These are phyloP conservation scores for Leccinum truebloodii DNA, from an alignment of 768 basidiomycete genomes.

Conservation along the genomic window DNA sequence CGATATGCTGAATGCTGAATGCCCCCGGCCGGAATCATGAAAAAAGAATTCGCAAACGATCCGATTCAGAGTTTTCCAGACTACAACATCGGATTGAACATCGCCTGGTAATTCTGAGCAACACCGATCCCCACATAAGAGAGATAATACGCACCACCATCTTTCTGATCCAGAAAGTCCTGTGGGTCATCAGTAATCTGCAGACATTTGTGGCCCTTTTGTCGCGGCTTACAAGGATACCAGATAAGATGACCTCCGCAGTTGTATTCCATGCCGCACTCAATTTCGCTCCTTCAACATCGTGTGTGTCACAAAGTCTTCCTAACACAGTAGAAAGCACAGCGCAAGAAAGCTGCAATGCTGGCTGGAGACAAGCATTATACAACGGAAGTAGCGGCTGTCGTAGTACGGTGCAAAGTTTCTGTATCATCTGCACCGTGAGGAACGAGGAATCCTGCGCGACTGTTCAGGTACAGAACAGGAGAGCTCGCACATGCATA, in stretches of 20 bases:
- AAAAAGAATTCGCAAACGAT: conserved; percentile 42
- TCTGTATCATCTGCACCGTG: conserved; percentile 38
- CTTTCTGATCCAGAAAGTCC: conserved; percentile 27
- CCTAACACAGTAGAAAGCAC: conserved; percentile 43
- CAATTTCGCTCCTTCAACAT: conserved; percentile 20
- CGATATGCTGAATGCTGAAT: conserved; percentile 23
- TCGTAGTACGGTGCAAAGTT: conserved; percentile 43
- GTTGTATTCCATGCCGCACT: conserved; percentile 46
- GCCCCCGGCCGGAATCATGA: conserved; percentile 17
- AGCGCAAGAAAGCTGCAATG: conserved; percentile 43
- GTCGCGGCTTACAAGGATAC: conserved; percentile 43
- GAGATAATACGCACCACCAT: conserved; percentile 18
- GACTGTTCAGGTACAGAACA: not conserved
- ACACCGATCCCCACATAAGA: not conserved
- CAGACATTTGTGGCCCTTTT: not conserved
- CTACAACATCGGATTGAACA: conserved; percentile 22
- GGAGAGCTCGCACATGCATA: conserved; percentile 28
- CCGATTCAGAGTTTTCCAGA: conserved; percentile 32
- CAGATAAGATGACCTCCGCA: conserved; percentile 50
- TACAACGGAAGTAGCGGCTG: conserved; percentile 48
- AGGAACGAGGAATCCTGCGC: conserved; percentile 40
- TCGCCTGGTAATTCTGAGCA: conserved; percentile 16
- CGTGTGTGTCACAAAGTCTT: conserved; percentile 35
- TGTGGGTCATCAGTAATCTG: conserved; percentile 19
- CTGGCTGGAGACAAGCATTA: conserved; percentile 34